phyloP scores from a whole-genome alignment of 2,329 filamentous ascomycete genomes.

The Beauveria sp. region DNA sequence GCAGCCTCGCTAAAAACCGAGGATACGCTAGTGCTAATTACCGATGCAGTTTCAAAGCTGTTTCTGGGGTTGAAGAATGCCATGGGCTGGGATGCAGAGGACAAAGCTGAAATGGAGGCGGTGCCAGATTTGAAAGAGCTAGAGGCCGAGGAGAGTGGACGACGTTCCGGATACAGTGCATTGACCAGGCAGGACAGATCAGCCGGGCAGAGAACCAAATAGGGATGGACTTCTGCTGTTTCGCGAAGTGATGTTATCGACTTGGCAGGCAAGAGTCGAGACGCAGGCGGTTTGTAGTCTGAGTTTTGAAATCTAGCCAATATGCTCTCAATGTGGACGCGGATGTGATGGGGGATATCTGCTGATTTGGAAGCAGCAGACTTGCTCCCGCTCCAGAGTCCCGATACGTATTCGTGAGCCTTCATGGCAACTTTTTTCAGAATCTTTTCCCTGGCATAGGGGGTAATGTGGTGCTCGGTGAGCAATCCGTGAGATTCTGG shows the following conservation, averaged over 20 bases:
- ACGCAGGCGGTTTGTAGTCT: constrained; percentile 38
- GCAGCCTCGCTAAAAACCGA: constrained; percentile 64
- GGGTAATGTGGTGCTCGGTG: constrained; percentile 85
- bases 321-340: constrained; percentile 64
- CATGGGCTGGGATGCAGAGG: constrained; percentile 58
- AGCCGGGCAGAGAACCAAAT: constrained; percentile 69
- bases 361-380: constrained; percentile 43
- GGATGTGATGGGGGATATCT: constrained; percentile 52
- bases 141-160: constrained; percentile 55
- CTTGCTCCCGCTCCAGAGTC: constrained; percentile 64
- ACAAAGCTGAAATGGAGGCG: constrained; percentile 62
- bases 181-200: constrained; percentile 77
- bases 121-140: constrained; percentile 58
- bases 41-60: constrained; percentile 58
- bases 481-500: constrained; percentile 78
- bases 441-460: constrained; percentile 79
- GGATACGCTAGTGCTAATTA: constrained; percentile 65
- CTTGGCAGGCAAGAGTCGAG: constrained; percentile 61
- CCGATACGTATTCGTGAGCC: constrained; percentile 71
- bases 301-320: constrained; percentile 54
- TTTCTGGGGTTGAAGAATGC: constrained; percentile 50
- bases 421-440: constrained; percentile 72
- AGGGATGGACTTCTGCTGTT: constrained; percentile 71
- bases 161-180: constrained; percentile 70
- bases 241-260: constrained; percentile 66